Base-by-base conservation (phyloP, 805 yeast species). In the Starmerella geochares region DNA sequence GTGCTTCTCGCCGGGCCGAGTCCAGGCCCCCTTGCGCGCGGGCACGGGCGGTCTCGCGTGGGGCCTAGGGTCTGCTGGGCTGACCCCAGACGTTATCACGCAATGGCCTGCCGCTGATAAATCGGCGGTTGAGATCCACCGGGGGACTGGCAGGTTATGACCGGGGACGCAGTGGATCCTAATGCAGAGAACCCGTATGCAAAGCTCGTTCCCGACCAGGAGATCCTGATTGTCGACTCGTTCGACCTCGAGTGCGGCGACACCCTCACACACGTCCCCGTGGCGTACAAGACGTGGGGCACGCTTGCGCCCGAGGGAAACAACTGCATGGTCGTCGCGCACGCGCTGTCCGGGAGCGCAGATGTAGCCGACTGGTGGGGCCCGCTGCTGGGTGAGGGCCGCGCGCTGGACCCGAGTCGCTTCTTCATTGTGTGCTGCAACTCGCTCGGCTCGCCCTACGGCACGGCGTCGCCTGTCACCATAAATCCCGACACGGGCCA, bases 321-420 rank as follows among this genome's bases (percentile, higher is more conserved):
- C 57, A 92, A 92, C 63, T 87, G 81, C 52, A 70, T 92, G 72
- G 78, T 92, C n/a, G 84, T 92, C 13, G 84, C 95, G 59, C 98
- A 92, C 70, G 97, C 98, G 0, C 71, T 92, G 49, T 87, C 97
- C 0, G 98, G 98, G 0, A 86, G 96, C 0, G 77, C 95, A 0
- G 97, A 92, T 64, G 95, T 90, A 16, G 75, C 83, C 35, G 98
- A 92, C 61, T 92, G 98, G 98, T 92, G 98, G 98, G 96, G 97
- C 0, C 96, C 97, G 0, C 67, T 92, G 21, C 68, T 92, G 25
- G 98, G 97, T 0, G 76, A 79, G 3, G 83, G 79, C 13, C 76
- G 81, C 51, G 94, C 97, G 0, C 86, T 92, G 66, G 98, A 92
- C 67, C 95, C 96, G 0, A 71, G 87, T 0, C 75, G 83, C 56